Conservation (phyloP, 106 monocot species). For the Allium fistulosum region DNA sequence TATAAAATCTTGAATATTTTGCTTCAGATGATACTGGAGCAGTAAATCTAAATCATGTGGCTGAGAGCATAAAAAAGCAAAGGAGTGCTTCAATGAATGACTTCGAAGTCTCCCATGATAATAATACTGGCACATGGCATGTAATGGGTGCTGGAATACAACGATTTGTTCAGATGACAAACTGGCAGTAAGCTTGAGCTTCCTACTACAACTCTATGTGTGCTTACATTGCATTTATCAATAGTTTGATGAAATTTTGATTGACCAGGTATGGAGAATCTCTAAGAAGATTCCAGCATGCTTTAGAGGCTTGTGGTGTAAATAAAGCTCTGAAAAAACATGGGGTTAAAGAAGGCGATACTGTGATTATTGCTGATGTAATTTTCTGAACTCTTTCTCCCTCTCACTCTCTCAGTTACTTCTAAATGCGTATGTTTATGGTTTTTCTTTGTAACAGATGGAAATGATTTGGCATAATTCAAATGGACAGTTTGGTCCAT, state of each 20-base stretch:
- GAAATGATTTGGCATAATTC: slow-evolving; percentile 90
- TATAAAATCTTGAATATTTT: not conserved
- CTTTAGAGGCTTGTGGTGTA: slow-evolving; percentile 97
- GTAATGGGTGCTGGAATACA: slow-evolving; percentile 87
- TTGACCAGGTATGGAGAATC: slow-evolving; percentile 76
- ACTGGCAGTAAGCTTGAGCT: slow-evolving; percentile 68
- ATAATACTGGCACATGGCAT: slow-evolving; percentile 61
- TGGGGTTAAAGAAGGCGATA: slow-evolving; percentile 97
- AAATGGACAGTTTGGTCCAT: slow-evolving; percentile 20
- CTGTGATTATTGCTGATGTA: slow-evolving; percentile 93
- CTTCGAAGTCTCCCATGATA: slow-evolving; percentile 78
- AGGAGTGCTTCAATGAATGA: slow-evolving; percentile 76
- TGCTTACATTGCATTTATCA: not conserved
- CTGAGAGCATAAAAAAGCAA: slow-evolving; percentile 70
- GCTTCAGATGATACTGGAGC: slow-evolving; percentile 33
- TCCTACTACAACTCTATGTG: not conserved
- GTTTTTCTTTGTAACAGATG: slow-evolving; percentile 45
- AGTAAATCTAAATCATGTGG: slow-evolving; percentile 83
- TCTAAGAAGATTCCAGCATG: slow-evolving; percentile 87
- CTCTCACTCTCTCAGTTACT: not conserved
- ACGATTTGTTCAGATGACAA: slow-evolving; percentile 99
- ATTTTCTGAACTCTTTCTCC: slow-evolving; percentile 2
- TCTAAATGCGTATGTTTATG: not conserved
- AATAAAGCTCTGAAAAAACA: slow-evolving; percentile 73
- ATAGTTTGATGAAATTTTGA: slow-evolving; percentile 2